Base-by-base conservation (phyloP, 2,329 filamentous ascomycete genomes). In the Furcasterigmium sp. region DNA sequence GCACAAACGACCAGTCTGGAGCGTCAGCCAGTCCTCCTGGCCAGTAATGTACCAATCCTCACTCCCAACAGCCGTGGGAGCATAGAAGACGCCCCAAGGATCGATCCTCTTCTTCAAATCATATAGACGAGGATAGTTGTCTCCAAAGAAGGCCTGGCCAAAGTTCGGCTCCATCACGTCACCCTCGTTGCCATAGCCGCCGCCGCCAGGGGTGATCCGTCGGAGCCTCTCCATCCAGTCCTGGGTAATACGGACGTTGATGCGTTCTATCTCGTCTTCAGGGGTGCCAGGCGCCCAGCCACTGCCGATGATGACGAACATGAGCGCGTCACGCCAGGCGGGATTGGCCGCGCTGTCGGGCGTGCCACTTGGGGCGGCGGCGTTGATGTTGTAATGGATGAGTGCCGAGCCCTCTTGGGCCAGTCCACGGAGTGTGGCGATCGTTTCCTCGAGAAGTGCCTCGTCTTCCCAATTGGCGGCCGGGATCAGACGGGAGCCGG, bases 401-500 rank as follows among this genome's bases (percentile, higher is more conserved):
- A 62, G 42, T 17, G 53, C 39, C 28, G 54, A 50, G 4, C 55
- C 59, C 4, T 53, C 53, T 15, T 51, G 47, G 14, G 60, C 42
- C 2, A 56, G 56, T 50, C 44, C 8, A 34, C 46, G 47, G 45
- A 49, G 29, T 20, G 56, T 55, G 2, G 53, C 46, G 26, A 63
- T 56, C 7, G 61, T 62, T 4, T 46, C 38, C 28, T 61, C 57
- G n/a, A 62, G 51, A 2, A 49, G 51, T 4, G 45, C 25, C 3
- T 46, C 38, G 38, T 54, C 56, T 13, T 53, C 51, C 55, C 60
- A 69, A 46, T 64, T 65, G 13, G 55, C 53, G 19, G 58, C 57
- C 2, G 69, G 68, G 21, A 72, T 61, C 5, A 72, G 56, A 6
- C 69, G 64, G 13, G 60, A 68, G 4, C 56, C 66, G 3, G 60